Conservation (phyloP, 2,329 filamentous ascomycete species). For the Scolecobasidium constrictum region DNA sequence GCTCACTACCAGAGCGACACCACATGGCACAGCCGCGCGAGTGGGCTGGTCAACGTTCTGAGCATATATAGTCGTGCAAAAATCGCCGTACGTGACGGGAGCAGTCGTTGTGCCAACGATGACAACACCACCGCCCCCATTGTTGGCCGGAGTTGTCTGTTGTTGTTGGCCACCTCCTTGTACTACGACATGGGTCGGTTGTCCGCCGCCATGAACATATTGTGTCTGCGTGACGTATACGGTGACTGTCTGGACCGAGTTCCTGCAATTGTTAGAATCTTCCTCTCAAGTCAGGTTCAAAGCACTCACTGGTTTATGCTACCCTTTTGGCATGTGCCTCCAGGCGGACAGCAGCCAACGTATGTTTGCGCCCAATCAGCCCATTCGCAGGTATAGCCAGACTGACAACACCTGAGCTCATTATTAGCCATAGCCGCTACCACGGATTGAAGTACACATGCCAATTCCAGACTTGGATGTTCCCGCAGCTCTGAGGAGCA, state of each 20-base stretch:
- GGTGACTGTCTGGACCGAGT: neutral
- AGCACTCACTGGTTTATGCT: neutral
- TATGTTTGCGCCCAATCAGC: neutral
- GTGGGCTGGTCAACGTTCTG: neutral
- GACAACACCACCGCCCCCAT: too few species aligned
- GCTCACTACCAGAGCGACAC: neutral
- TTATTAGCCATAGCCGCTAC: neutral
- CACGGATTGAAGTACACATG: conserved; percentile 15
- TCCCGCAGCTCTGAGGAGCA: conserved; percentile 27
- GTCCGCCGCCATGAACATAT: too few species aligned
- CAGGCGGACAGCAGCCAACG: conserved; percentile 25
- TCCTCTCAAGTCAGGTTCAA: too few species aligned
- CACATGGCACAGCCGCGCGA: neutral
- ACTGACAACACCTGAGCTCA: conserved; percentile 26
- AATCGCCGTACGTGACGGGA: neutral
- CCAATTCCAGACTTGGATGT: conserved; percentile 31
- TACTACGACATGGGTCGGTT: neutral
- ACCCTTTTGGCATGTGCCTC: conserved; percentile 10
- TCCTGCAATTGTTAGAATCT: neutral
- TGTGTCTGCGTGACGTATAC: neutral
- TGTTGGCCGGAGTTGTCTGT: neutral
- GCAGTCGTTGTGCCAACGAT: neutral
- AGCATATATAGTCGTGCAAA: neutral
- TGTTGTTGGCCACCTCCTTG: neutral
- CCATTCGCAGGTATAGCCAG: conserved; percentile 12